Conservation (phyloP, 2,329 filamentous ascomycete genomes). For the Clarireedia paspali region DNA sequence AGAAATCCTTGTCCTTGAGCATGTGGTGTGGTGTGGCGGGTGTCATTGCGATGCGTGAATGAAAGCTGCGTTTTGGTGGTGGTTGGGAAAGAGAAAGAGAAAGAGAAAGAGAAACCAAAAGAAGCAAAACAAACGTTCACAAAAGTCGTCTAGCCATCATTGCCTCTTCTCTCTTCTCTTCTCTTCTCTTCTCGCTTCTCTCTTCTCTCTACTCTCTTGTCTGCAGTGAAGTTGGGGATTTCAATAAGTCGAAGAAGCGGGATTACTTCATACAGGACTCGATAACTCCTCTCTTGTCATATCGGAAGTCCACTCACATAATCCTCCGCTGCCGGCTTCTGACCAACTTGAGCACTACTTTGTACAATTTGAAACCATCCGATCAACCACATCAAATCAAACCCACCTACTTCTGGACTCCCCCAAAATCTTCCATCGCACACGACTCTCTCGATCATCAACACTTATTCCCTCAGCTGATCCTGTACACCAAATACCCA, state of each 20-base stretch:
- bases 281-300: background rate
- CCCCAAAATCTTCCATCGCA: background rate
- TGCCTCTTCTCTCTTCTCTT: background rate
- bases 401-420: background rate
- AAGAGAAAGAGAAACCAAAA: too few relatives aligned
- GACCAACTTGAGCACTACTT: background rate
- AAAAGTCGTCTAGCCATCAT: background rate
- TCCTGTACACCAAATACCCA: background rate
- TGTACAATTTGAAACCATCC: slow-evolving; percentile 1
- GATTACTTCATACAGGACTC: too few relatives aligned
- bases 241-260: too few relatives aligned
- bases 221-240: too few relatives aligned
- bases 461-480: background rate
- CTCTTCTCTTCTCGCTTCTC: background rate
- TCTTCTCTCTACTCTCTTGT: background rate
- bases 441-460: background rate
- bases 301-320: slow-evolving; percentile 14
- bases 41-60: too few relatives aligned
- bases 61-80: too few relatives aligned
- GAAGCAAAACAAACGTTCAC: too few relatives aligned
- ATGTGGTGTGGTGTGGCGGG: background rate
- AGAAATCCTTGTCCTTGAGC: background rate
- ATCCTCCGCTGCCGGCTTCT: slow-evolving; percentile 7
- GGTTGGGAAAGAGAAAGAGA: too few relatives aligned
- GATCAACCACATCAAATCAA: background rate